Evolutionary conservation across 352 stramenopile genomes (phyloP), one percentile per base, ranked within the genome.

Genomic region (Phytopythium boreale): DNA sequence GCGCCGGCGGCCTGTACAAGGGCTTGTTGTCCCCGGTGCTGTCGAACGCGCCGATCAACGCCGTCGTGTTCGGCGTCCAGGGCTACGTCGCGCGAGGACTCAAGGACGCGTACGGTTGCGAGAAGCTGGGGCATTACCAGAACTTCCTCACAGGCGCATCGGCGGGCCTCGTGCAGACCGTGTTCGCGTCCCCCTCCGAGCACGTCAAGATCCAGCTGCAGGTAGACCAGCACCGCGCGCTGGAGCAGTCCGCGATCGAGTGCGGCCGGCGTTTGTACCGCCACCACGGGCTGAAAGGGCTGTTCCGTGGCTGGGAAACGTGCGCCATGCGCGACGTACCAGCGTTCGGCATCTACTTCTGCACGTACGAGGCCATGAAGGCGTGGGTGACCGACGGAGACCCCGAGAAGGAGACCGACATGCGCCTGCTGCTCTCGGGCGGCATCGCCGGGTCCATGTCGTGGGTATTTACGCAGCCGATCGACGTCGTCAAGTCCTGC

Each of bases 401-500:
- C n/a, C 69, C 74, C 1, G 73, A 80, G 19, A 87, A 86, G 24
- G 85, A 92, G 72, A 90, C 81, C 24, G 79, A 90, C 37, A 19
- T 80, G 47, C 77, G 77, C n/a, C 67, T 92, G 53, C 77, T 96
- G 69, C 72, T 92, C n/a, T 71, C 88, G 0, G 86, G 88, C 27
- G 88, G 88, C 20, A 60, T 93, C 7, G 86, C 88, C 0, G 88
- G 86, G 17, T 90, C 88, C 47, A 64, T 90, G 49, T 93, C 86
- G 27, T 96, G 88, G 86, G 71, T 87, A 27, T 67, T 92, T 51
- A 89, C 79, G 37, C 84, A 93, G 66, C 90, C 90, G 3, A 74
- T 96, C 60, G 90, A 97, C 67, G 90, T 97, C 27, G 78, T 97
- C 68, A 97, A 97, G 77, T 96, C 87, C 29, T 87, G 88, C 44